Conservation (phyloP, 2,329 filamentous ascomycete species). For the Teratosphaeria epicoccoides region DNA sequence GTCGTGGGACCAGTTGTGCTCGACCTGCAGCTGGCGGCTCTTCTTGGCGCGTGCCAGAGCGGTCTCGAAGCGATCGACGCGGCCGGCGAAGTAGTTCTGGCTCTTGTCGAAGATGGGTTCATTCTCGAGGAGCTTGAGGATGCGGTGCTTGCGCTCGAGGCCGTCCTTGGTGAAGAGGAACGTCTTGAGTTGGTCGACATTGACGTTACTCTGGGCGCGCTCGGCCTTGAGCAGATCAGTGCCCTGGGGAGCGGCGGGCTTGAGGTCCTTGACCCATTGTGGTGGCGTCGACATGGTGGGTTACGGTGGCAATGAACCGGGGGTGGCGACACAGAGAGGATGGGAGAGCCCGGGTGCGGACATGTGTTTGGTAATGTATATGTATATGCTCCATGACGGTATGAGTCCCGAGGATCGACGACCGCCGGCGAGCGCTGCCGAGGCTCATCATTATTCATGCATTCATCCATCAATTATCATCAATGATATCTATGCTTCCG, state of each 20-base stretch:
- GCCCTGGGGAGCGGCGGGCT: conserved; percentile 57
- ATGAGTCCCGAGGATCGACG: too few species aligned
- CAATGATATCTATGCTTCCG: too few species aligned
- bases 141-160: conserved; percentile 48
- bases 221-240: conserved; percentile 58
- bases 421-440: too few species aligned
- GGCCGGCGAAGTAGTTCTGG: conserved; percentile 63
- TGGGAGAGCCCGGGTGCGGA: too few species aligned
- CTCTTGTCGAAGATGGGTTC: conserved; percentile 69
- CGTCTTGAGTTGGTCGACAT: conserved; percentile 55
- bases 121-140: conserved; percentile 53
- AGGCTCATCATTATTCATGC: too few species aligned
- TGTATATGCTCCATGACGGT: too few species aligned
- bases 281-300: conserved; percentile 31
- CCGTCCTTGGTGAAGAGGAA: conserved; percentile 59
- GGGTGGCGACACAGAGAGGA: not conserved
- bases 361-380: too few species aligned
- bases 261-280: conserved; percentile 57
- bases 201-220: conserved; percentile 55
- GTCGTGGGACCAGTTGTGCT: conserved; percentile 57
- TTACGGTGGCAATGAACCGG: not conserved
- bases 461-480: too few species aligned
- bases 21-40: conserved; percentile 52
- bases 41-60: conserved; percentile 61
- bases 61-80: conserved; percentile 57